Base-by-base conservation (phyloP, 2,329 filamentous ascomycete genomes). In the Allantophomopsis cytisporea region DNA sequence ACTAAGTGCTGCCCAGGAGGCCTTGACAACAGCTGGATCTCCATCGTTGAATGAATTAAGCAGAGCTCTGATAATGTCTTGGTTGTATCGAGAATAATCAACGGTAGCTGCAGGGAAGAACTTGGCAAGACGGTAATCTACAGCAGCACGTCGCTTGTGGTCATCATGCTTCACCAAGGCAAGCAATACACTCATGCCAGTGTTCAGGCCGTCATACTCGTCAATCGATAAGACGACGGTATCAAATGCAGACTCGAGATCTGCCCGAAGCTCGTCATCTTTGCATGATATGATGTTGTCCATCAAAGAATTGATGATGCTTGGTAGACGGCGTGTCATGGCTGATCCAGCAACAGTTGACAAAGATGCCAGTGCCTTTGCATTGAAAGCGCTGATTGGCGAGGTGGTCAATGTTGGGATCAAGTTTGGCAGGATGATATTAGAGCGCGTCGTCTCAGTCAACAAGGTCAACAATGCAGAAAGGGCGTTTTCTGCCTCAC, bases 11-110 rank as follows among this genome's bases (percentile, higher is more conserved):
- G 76, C 71, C 88, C 88, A 96, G 16, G 89, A 78, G 35, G 85
- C 74, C 65, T 93, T 93, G 53, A 96, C 82, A 4, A 96, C 89
- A 16, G 80, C 77, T 44, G 63, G 61, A 53, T 96, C 91, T 39
- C 75, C 62, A 52, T 98, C 91, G 53, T 91, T 87, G 54, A 98
- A 98, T 0, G 86, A 88, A 48, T 94, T 83, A 41, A 98, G 75
- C 39, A 98, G 66, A 3, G 84, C 81, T 12, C 89, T 83, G 53
- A 98, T 86, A 39, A 98, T 82, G 53, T 98, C 89, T 54, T 89
- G 88, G 59, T 95, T 87, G 66, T 96, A 98, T 38, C 89, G 74
- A 20, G 89, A 94, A 61, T 93, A 95, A 62, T 98, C 91, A 20
- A 94, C 72, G 17, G 82, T 75, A 7, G 84, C 73, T 38, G 76